A percentile compares a stretch with the other conserved stretches of the same genome.
These are phyloP conservation scores for Thelephora aurantiotincta DNA, from an alignment of 768 basidiomycete genomes.

Conservation along the genomic window DNA sequence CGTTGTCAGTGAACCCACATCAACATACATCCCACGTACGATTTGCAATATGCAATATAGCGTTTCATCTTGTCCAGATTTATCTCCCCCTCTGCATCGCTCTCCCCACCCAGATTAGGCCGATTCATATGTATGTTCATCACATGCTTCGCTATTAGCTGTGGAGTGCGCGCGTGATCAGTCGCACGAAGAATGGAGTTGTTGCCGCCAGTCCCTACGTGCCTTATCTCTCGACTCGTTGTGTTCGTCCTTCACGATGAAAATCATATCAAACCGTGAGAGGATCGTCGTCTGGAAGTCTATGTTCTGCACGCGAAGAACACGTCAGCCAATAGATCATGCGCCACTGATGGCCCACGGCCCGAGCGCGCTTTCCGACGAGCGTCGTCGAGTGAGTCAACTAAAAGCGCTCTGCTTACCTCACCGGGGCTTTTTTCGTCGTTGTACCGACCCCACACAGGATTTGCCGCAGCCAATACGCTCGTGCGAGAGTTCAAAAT, in stretches of 20 bases:
- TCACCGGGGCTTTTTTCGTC: slow-evolving; percentile 94
- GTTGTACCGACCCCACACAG: slow-evolving; percentile 95
- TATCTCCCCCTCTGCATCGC: slow-evolving; percentile 73
- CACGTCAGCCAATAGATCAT: not conserved
- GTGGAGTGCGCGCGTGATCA: slow-evolving; percentile 2
- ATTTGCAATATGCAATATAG: slow-evolving; percentile 92
- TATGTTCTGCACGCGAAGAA: slow-evolving; percentile 46
- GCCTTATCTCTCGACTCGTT: slow-evolving; percentile 88
- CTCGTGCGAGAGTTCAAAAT: slow-evolving; percentile 92
- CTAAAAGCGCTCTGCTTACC: slow-evolving; percentile 24
- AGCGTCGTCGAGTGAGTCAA: not conserved
- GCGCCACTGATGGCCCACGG: not conserved
- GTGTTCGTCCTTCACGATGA: slow-evolving; percentile 97
- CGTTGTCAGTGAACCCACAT: not conserved
- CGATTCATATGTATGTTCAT: slow-evolving; percentile 99
- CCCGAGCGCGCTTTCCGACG: not conserved
- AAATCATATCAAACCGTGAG: slow-evolving; percentile 99
- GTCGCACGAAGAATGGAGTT: not conserved
- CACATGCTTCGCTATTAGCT: slow-evolving; percentile 95
- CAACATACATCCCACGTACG: slow-evolving; percentile 27
- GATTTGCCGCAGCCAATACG: slow-evolving; percentile 94
- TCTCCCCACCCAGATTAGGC: slow-evolving; percentile 44
- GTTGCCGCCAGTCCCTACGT: slow-evolving; percentile 10
- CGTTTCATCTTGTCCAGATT: slow-evolving; percentile 97
- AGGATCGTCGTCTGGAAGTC: slow-evolving; percentile 97